Evolutionary conservation across 495 filamentous ascomycete species (phyloP).

Genomic region (Daldinia bambusicola): DNA sequence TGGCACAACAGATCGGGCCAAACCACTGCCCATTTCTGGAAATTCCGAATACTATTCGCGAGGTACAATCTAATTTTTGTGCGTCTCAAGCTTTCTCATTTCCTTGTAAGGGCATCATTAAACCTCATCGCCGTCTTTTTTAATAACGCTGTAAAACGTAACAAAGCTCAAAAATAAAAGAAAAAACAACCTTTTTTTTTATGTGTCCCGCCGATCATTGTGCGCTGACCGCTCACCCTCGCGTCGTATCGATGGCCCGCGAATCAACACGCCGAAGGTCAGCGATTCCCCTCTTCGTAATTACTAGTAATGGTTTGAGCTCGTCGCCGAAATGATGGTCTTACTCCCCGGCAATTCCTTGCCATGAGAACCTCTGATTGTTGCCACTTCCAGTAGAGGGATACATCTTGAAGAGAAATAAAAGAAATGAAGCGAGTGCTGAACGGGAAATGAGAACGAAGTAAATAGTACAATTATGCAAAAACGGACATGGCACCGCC

Average conservation of each 20-base stretch:
- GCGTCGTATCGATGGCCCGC: constrained; percentile 14
- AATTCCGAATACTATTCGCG: constrained; percentile 43
- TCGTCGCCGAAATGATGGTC: constrained; percentile 29
- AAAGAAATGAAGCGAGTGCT: constrained; percentile 25
- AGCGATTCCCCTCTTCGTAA: constrained; percentile 14
- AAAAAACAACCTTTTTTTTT: constrained; percentile 25
- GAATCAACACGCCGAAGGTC: constrained; percentile 16
- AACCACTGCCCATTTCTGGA: constrained; percentile 23
- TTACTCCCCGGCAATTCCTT: constrained; percentile 27
- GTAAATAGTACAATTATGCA: constrained; percentile 40
- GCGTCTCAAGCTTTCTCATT: constrained; percentile 42
- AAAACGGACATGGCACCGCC: constrained; percentile 31
- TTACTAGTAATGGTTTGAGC: constrained; percentile 24
- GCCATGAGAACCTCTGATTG: constrained; percentile 18
- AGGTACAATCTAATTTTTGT: constrained; percentile 46
- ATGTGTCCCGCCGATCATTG: constrained; percentile 17
- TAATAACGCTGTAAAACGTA: constrained; percentile 21
- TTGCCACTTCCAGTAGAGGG: constrained; percentile 26
- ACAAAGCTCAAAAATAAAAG: constrained; percentile 6
- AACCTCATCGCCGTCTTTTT: constrained; percentile 25
- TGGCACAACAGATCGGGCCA: too few species aligned
- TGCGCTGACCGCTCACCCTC: constrained; percentile 21
- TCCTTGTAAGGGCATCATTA: constrained; percentile 25
- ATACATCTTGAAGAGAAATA: constrained; percentile 20
- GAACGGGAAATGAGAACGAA: constrained; percentile 15